Evolutionary conservation across 371 early-diverging fungal genomes (phyloP), one percentile per base, ranked within the genome.

Genomic region (Syncephalastrum racemosum): DNA sequence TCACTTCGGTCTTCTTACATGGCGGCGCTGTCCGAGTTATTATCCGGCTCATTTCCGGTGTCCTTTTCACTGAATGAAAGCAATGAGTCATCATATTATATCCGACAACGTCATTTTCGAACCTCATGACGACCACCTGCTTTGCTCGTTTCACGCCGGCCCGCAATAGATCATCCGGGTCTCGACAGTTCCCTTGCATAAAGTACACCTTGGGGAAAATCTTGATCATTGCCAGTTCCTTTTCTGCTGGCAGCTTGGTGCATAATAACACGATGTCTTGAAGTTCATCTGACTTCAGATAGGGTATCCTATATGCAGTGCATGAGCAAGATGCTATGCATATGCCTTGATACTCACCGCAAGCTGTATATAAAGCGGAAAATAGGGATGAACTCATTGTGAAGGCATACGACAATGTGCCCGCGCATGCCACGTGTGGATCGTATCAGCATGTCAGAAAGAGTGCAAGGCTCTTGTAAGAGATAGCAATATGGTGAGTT

Each of bases 41-140:
- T 50, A 50, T 75, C 70, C 39, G 61, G 53, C 20, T 67, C 58
- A 36, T 75, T 69, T 8, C 68, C 46, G 16, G 63, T 69, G 46
- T 79, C 75, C 24, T 66, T 59, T 56, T 75, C 79, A 55, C 75
- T 77, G 54, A 31, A 31, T 8, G 14, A 22, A 52, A 46, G 13
- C 23, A 31, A 39, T 22, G 23, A 53, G 22, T 4, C 7, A 3
- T 0, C 6, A 31, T 7, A 31, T 10, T 0, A 4, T 31, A 15
- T 15, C 46, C 46, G 22, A 18, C 14, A 5, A 15, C 4, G 8
- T 14, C 22, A 8, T 40, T 12, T 5, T 36, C 14, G 10, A 67
- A 73, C 62, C 81, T 78, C 81, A 84, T 82, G 5, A 84, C 69
- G 27, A 84, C 84, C 10, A 84, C 79, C 48, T 79, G 81, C 1